phyloP scores from a whole-genome alignment of 1,284 basidiomycete species.

The Bondarzewia mesenterica region DNA sequence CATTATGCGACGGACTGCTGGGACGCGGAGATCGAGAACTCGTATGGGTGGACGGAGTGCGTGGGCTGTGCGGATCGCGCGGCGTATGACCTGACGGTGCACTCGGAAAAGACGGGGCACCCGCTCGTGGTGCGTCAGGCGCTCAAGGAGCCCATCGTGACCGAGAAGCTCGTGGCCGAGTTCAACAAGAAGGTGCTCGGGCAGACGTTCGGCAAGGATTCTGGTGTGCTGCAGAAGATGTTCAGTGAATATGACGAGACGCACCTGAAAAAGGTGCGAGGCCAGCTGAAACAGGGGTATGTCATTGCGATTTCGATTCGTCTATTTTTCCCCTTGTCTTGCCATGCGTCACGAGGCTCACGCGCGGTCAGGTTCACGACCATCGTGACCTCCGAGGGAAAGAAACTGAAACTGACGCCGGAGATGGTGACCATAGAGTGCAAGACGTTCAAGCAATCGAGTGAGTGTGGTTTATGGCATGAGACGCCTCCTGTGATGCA shows the following conservation, averaged over 20 bases:
- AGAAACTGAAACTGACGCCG: constrained; percentile 65
- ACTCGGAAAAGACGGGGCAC: constrained; percentile 51
- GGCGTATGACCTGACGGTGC: constrained; percentile 82
- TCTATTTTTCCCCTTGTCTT: constrained; percentile 6
- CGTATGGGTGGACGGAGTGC: constrained; percentile 97
- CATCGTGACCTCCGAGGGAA: constrained; percentile 51
- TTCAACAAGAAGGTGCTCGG: constrained; percentile 90
- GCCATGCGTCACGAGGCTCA: background rate
- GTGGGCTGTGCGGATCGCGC: constrained; percentile 99
- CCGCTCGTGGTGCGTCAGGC: constrained; percentile 79
- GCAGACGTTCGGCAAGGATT: constrained; percentile 86
- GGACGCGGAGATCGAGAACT: constrained; percentile 97
- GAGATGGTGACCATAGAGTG: constrained; percentile 77
- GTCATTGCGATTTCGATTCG: constrained; percentile 15
- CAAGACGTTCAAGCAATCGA: constrained; percentile 85
- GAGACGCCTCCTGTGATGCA: constrained; percentile 2
- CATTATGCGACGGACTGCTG: constrained; percentile 99
- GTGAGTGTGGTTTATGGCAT: constrained; percentile 35
- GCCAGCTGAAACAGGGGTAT: constrained; percentile 71
- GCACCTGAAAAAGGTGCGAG: constrained; percentile 62
- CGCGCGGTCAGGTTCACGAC: constrained; percentile 32
- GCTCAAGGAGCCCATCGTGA: constrained; percentile 73
- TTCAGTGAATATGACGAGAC: constrained; percentile 68
- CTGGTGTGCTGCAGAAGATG: constrained; percentile 62
- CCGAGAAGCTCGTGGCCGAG: constrained; percentile 67